Conservation (phyloP, 352 stramenopile species). For the Globisporangium canariense region DNA sequence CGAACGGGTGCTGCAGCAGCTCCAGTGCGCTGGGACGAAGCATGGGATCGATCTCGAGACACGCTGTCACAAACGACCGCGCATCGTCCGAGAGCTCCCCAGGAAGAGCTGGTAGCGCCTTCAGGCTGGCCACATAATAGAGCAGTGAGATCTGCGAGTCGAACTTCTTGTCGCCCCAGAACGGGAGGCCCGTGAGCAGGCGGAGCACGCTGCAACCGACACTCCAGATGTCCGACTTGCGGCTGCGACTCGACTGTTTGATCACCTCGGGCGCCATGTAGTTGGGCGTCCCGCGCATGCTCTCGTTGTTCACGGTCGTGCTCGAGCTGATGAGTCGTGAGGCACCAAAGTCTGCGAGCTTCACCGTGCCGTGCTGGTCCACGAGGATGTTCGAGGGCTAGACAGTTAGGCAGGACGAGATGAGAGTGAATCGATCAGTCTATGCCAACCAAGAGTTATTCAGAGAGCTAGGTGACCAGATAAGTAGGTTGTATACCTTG, state of each 20-base stretch:
- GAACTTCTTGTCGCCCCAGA: conserved; percentile 83
- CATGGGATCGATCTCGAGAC: conserved; percentile 43
- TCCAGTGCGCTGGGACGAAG: conserved; percentile 82
- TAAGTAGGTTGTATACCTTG: conserved; percentile 37
- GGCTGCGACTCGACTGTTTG: conserved; percentile 75
- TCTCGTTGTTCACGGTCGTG: conserved; percentile 47
- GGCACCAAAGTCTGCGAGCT: conserved; percentile 93
- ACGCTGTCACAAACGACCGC: conserved; percentile 44
- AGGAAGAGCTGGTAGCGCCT: conserved; percentile 39
- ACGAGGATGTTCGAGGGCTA: conserved; percentile 92
- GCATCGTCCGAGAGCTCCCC: conserved; percentile 35
- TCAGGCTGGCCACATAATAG: conserved; percentile 58
- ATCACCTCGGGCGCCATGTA: conserved; percentile 89
- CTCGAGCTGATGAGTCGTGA: conserved; percentile 63
- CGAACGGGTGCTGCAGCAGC: conserved; percentile 90
- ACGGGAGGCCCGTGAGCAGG: conserved; percentile 56
- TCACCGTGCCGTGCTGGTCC: conserved; percentile 91
- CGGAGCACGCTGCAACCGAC: conserved; percentile 77
- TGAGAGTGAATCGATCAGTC: not conserved
- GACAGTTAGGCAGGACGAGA: not conserved
- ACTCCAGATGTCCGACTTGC: conserved; percentile 82
- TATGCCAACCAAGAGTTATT: not conserved
- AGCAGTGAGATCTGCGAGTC: conserved; percentile 65
- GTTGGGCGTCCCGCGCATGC: conserved; percentile 77
- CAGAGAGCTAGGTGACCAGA: not conserved